phyloP scores from a whole-genome alignment of 164 flowering plant genomes.

The Magnolia changhungtana region DNA sequence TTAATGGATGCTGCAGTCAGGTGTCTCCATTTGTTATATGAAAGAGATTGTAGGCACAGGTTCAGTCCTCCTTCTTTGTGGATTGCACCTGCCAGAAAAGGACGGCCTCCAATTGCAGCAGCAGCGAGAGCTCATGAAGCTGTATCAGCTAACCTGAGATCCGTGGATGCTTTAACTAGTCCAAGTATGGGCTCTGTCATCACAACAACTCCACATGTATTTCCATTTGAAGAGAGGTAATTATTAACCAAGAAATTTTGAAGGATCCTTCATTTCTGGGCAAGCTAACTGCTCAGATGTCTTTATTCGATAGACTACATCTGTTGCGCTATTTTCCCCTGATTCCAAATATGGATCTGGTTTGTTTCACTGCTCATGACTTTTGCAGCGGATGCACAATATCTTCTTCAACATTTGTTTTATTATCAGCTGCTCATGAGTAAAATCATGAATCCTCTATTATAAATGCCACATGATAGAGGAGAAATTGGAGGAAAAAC shows the following conservation, averaged over 20 bases:
- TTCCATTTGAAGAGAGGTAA: conserved; percentile 95
- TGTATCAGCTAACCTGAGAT: conserved; percentile 37
- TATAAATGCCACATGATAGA: too few relatives aligned
- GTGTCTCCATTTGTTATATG: conserved; percentile 89
- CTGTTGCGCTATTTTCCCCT: neutral
- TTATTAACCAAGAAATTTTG: neutral
- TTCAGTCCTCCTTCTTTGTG: conserved; percentile 83
- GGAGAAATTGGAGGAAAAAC: too few relatives aligned
- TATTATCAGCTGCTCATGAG: too few relatives aligned
- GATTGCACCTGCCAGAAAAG: conserved; percentile 80
- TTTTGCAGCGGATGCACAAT: too few relatives aligned
- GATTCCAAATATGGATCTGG: neutral
- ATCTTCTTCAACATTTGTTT: too few relatives aligned
- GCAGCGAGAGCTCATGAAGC: conserved; percentile 90
- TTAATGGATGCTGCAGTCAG: conserved; percentile 81
- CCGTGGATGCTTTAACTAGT: conserved; percentile 39
- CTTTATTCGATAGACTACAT: neutral
- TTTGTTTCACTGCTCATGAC: too few relatives aligned
- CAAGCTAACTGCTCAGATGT: neutral
- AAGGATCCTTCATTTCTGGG: neutral
- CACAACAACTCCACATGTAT: conserved; percentile 77
- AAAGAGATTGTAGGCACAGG: conserved; percentile 93
- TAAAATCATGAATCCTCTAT: too few relatives aligned
- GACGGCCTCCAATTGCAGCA: conserved; percentile 78
- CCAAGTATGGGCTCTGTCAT: conserved; percentile 63